phyloP scores from a whole-genome alignment of 169 alveolate species.

The Plasmodium chabaudi region DNA sequence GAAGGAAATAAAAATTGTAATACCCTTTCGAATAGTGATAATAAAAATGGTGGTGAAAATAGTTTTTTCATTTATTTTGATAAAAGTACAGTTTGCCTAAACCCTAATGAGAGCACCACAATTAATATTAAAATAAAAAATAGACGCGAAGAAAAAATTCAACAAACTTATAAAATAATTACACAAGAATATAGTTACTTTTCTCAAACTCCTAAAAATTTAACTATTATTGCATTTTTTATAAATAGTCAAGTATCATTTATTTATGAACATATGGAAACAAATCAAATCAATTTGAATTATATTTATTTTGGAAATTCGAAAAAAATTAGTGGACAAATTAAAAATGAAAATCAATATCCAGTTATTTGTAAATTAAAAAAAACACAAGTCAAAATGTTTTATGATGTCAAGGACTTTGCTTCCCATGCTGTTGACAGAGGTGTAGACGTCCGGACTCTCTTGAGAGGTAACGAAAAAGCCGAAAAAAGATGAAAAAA shows the following conservation, averaged over 20 bases:
- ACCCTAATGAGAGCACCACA: constrained; percentile 6
- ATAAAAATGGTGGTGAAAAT: neutral
- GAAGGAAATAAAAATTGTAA: neutral
- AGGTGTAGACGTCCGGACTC: constrained; percentile 1
- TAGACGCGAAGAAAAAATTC: constrained; percentile 28
- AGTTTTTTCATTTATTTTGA: constrained; percentile 27
- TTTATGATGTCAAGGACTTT: constrained; percentile 11
- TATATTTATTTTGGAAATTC: constrained; percentile 51
- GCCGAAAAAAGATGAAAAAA: neutral
- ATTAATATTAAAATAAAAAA: constrained; percentile 45
- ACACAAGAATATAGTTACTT: constrained; percentile 55
- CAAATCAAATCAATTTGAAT: constrained; percentile 33
- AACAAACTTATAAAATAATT: constrained; percentile 8
- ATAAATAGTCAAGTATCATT: constrained; percentile 39
- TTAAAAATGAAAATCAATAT: constrained; percentile 66
- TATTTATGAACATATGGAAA: constrained; percentile 27
- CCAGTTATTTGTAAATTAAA: constrained; percentile 8
- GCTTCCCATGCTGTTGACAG: constrained; percentile 3
- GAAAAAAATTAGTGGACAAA: constrained; percentile 28
- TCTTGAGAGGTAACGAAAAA: constrained; percentile 11
- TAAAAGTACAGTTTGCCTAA: constrained; percentile 11
- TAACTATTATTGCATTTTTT: constrained; percentile 30
- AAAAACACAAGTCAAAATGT: constrained; percentile 5
- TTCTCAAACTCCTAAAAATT: constrained; percentile 14
- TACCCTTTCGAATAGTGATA: no score